Conservation (phyloP, 2,329 filamentous ascomycete species). For the Cladophialophora bantiana region DNA sequence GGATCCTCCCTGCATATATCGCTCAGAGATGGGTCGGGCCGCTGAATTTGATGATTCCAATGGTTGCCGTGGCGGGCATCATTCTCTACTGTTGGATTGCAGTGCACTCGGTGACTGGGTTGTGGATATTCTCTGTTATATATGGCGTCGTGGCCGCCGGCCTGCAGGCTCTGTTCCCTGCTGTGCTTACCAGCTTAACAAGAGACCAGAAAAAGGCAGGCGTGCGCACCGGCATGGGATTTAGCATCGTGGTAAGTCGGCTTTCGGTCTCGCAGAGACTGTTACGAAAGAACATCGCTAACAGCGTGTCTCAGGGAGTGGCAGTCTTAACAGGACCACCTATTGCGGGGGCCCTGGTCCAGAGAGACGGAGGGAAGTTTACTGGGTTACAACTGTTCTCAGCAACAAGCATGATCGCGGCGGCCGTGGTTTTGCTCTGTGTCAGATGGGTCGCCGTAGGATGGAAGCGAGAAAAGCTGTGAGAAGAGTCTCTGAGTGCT, state of each 20-base stretch:
- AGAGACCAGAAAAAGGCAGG: conserved; percentile 61
- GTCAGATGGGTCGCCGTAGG: conserved; percentile 49
- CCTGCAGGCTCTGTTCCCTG: conserved; percentile 72
- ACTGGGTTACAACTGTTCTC: conserved; percentile 62
- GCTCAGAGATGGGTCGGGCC: conserved; percentile 65
- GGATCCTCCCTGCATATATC: conserved; percentile 64
- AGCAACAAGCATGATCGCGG: conserved; percentile 53
- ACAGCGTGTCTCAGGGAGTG: conserved; percentile 46
- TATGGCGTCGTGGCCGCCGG: conserved; percentile 71
- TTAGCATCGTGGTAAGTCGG: conserved; percentile 53
- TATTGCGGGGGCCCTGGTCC: conserved; percentile 61
- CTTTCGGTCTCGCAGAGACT: not conserved
- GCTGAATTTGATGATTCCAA: conserved; percentile 67
- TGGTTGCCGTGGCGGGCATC: conserved; percentile 50
- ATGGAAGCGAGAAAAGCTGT: conserved; percentile 45
- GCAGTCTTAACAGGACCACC: conserved; percentile 63
- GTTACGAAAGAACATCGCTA: not conserved
- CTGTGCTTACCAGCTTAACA: conserved; percentile 63
- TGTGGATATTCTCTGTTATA: conserved; percentile 68
- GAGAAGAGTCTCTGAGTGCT: not conserved
- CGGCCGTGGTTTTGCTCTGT: conserved; percentile 50
- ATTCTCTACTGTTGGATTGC: conserved; percentile 65
- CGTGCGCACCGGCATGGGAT: conserved; percentile 64
- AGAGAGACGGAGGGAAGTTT: conserved; percentile 54
- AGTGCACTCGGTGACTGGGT: conserved; percentile 56